A percentile compares a stretch with the other conserved stretches of the same genome.
Evolutionary conservation across 352 stramenopile species (phyloP).

Genomic region (Globisporangium recalcitrans): DNA sequence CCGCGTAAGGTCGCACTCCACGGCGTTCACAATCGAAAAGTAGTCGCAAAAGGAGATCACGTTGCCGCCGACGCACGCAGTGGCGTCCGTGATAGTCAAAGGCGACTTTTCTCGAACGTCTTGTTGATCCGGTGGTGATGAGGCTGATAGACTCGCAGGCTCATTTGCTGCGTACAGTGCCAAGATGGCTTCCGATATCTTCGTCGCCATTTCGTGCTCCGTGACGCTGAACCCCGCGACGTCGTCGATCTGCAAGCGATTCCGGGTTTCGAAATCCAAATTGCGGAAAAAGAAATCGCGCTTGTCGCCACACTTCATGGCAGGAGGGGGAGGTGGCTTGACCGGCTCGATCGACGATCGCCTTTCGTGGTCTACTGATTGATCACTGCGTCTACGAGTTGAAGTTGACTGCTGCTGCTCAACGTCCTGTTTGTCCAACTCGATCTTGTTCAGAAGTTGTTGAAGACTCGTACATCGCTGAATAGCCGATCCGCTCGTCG

Average conservation of each 20-base stretch:
- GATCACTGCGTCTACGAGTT: constrained; percentile 11
- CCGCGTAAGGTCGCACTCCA: constrained; percentile 60
- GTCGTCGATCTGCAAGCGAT: constrained; percentile 67
- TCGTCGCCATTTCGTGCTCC: constrained; percentile 71
- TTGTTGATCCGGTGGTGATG: not conserved
- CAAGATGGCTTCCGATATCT: constrained; percentile 64
- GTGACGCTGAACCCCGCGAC: constrained; percentile 77
- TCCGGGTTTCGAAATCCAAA: constrained; percentile 59
- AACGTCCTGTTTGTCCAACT: constrained; percentile 27
- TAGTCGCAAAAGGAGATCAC: constrained; percentile 77
- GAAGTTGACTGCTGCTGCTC: constrained; percentile 1
- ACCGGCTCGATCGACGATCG: constrained; percentile 2
- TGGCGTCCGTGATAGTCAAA: constrained; percentile 65
- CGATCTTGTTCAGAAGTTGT: constrained; percentile 41
- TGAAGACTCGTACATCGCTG: constrained; percentile 50
- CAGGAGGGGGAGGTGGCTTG: constrained; percentile 6
- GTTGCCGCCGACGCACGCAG: constrained; percentile 78
- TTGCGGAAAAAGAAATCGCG: constrained; percentile 83
- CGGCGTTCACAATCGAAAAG: constrained; percentile 68
- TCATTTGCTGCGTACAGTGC: constrained; percentile 27
- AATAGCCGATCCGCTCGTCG: constrained; percentile 26
- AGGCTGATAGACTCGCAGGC: constrained; percentile 8
- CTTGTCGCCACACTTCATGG: constrained; percentile 69
- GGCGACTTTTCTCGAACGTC: constrained; percentile 28
- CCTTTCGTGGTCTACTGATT: constrained; percentile 6